Percentiles rank a stretch among this genome's conserved stretches.
Conservation (phyloP, 495 filamentous ascomycete species). For the Daldinia concentrica region DNA sequence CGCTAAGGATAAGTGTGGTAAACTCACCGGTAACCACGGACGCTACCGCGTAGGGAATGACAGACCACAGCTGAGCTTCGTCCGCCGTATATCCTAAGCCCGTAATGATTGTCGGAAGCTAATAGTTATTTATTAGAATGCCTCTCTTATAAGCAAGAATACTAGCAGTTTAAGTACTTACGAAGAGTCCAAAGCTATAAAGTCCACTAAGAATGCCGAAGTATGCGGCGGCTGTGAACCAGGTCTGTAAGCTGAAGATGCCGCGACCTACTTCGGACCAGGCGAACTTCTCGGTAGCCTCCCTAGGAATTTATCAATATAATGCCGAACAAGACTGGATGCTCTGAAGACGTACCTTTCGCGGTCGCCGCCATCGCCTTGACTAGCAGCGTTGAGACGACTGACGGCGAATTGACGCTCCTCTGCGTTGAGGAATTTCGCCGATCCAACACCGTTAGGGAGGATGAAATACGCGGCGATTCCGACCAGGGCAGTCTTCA, state of each 20-base stretch:
- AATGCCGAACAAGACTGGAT: constrained; percentile 12
- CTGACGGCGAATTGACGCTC: constrained; percentile 53
- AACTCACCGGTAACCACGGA: constrained; percentile 62
- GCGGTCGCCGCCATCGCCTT: constrained; percentile 39
- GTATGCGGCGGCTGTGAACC: constrained; percentile 59
- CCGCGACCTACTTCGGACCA: constrained; percentile 72
- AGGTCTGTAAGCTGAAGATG: constrained; percentile 67
- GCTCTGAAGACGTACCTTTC: constrained; percentile 42
- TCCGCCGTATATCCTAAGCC: constrained; percentile 69
- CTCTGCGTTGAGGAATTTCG: constrained; percentile 60
- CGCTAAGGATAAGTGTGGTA: constrained; percentile 51
- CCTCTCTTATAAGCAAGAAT: neutral
- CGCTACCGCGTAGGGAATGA: constrained; percentile 72
- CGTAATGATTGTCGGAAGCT: constrained; percentile 75
- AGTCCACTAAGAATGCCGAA: constrained; percentile 57
- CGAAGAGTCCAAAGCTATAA: constrained; percentile 64
- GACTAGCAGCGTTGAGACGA: constrained; percentile 50
- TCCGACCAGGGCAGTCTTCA: constrained; percentile 62
- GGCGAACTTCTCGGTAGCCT: constrained; percentile 61
- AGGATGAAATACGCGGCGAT: constrained; percentile 64
- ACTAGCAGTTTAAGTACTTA: constrained; percentile 40
- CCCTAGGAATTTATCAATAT: constrained; percentile 27
- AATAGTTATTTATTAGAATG: constrained; percentile 57
- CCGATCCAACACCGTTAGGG: constrained; percentile 65
- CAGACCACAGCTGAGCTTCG: constrained; percentile 71